phyloP scores from a whole-genome alignment of 805 yeast species.

The Suhomyces sp. region DNA sequence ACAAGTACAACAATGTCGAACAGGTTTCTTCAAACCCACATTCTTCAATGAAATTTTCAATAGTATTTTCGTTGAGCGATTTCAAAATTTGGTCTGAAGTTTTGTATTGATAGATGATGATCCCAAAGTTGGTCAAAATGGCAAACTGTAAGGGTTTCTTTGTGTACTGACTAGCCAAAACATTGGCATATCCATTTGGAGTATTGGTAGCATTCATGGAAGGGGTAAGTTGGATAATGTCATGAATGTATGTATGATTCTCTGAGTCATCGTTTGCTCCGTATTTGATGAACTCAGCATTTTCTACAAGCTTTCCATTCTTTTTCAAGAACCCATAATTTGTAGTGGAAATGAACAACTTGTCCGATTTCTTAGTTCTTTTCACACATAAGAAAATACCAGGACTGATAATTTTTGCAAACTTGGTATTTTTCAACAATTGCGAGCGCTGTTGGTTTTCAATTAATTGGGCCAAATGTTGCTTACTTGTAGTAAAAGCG shows the following conservation, averaged over 20 bases:
- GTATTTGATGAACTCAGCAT: slow-evolving; percentile 64
- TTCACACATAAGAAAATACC: slow-evolving; percentile 78
- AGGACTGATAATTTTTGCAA: slow-evolving; percentile 70
- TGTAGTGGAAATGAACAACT: slow-evolving; percentile 72
- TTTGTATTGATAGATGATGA: slow-evolving; percentile 72
- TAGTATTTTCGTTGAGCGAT: slow-evolving; percentile 61
- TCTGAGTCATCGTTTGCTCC: slow-evolving; percentile 18
- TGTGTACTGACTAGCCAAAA: slow-evolving; percentile 82
- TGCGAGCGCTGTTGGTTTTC: slow-evolving; percentile 49
- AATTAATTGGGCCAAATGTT: slow-evolving; percentile 38
- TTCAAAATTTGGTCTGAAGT: slow-evolving; percentile 80
- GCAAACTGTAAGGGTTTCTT: slow-evolving; percentile 69
- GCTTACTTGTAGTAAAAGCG: slow-evolving; percentile 41
- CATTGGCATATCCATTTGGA: slow-evolving; percentile 83
- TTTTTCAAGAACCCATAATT: slow-evolving; percentile 84
- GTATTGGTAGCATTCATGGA: slow-evolving; percentile 68
- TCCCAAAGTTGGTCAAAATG: slow-evolving; percentile 75
- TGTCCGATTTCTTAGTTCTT: slow-evolving; percentile 44
- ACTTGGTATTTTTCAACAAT: slow-evolving; percentile 57
- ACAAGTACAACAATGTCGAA: slow-evolving; percentile 79
- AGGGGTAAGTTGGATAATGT: slow-evolving; percentile 69
- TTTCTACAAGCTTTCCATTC: slow-evolving; percentile 70
- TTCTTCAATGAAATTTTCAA: slow-evolving; percentile 67
- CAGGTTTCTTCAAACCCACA: slow-evolving; percentile 91
- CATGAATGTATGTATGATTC: slow-evolving; percentile 51